These are phyloP conservation scores for Leucosporidium yakuticum DNA, from an alignment of 768 basidiomycete species.

Conservation along the genomic window DNA sequence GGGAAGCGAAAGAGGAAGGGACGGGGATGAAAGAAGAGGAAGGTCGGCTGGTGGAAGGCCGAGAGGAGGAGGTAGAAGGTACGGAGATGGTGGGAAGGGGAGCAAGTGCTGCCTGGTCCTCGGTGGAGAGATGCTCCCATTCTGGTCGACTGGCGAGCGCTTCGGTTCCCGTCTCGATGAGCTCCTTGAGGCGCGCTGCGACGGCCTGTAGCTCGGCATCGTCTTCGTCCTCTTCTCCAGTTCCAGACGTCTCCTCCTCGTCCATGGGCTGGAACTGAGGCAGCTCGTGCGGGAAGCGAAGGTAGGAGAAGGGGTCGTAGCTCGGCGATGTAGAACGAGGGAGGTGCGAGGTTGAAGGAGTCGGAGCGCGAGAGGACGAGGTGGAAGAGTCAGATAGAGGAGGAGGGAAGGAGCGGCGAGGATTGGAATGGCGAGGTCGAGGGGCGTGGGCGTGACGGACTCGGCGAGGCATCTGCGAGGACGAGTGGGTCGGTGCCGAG, in stretches of 20 bases:
- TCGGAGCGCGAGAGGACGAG: neutral
- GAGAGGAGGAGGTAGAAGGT: neutral
- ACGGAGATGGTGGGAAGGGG: neutral
- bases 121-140: neutral
- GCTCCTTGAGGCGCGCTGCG: neutral
- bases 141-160: neutral
- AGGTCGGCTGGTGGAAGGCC: neutral
- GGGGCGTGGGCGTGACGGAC: constrained; percentile 1
- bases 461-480: neutral
- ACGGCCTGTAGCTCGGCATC: neutral
- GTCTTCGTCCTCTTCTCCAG: neutral
- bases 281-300: neutral
- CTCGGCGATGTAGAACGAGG: neutral
- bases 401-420: neutral
- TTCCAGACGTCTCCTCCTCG: neutral
- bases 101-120: neutral
- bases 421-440: neutral
- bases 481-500: neutral
- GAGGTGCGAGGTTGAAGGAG: neutral
- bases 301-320: neutral
- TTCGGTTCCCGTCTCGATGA: neutral
- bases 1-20: neutral
- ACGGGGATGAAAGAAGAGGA: neutral
- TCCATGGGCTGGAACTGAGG: neutral
- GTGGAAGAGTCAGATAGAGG: neutral